phyloP scores from a whole-genome alignment of 116 monocot genomes.

The Iris pallida region DNA sequence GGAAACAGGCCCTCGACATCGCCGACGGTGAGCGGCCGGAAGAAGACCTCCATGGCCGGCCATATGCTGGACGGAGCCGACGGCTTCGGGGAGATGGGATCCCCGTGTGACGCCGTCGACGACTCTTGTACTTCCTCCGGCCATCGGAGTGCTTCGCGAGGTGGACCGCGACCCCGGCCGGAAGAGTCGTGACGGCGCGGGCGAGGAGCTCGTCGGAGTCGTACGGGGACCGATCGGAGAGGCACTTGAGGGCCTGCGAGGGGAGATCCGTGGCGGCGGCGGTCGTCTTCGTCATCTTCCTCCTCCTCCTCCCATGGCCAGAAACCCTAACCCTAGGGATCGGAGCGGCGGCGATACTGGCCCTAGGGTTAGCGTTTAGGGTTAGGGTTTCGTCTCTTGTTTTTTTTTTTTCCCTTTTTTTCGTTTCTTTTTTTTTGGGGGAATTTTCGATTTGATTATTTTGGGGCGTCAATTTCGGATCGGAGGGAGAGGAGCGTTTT shows the following conservation, averaged over 20 bases:
- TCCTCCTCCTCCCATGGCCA: background rate
- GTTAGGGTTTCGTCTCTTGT: conserved; percentile 27
- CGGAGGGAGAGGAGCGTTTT: conserved; percentile 15
- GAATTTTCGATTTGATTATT: conserved; percentile 12
- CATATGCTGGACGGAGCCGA: conserved; percentile 28
- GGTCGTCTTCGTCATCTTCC: background rate
- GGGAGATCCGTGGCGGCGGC: conserved; percentile 32
- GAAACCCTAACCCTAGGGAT: background rate
- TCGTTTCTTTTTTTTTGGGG: background rate
- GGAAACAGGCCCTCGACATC: conserved; percentile 47
- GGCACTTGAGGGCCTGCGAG: conserved; percentile 73
- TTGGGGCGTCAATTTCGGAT: conserved; percentile 48
- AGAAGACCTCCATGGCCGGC: conserved; percentile 70
- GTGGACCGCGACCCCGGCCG: conserved; percentile 33
- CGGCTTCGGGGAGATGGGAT: background rate
- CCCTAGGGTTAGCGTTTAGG: conserved; percentile 25
- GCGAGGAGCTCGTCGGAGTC: conserved; percentile 44
- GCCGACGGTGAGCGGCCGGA: conserved; percentile 49
- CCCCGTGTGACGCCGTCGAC: conserved; percentile 1
- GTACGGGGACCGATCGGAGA: conserved; percentile 60
- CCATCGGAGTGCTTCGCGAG: conserved; percentile 39
- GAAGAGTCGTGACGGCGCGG: conserved; percentile 40
- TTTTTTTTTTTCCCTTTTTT: conserved; percentile 4
- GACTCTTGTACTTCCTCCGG: conserved; percentile 41
- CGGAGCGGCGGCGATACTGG: conserved; percentile 2